Conservation (phyloP, 2,329 filamentous ascomycete species). For the Colletotrichum sp. region DNA sequence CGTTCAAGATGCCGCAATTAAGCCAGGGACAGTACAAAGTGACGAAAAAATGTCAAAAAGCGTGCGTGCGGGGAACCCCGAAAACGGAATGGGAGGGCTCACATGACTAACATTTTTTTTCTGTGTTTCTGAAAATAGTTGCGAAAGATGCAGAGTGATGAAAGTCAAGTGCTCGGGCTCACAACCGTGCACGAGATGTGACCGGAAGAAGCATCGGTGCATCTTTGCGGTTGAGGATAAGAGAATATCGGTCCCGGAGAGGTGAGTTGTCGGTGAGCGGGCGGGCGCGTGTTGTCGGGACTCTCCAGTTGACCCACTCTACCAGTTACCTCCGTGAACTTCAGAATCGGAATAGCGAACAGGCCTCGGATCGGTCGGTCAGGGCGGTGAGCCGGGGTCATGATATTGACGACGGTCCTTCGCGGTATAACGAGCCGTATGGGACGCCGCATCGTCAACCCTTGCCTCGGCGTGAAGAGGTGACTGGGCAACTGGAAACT, state of each 20-base stretch:
- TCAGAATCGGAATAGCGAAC: conserved; percentile 14
- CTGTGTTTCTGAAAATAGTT: background rate
- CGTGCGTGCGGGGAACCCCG: conserved; percentile 9
- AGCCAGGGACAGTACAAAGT: conserved; percentile 22
- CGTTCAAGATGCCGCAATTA: conserved; percentile 13
- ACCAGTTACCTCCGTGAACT: conserved; percentile 20
- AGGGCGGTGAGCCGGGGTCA: background rate
- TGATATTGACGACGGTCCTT: background rate
- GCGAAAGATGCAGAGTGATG: conserved; percentile 26
- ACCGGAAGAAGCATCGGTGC: conserved; percentile 23
- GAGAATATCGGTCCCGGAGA: conserved; percentile 25
- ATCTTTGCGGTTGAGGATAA: conserved; percentile 24
- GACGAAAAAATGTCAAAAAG: conserved; percentile 23
- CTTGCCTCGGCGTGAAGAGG: background rate
- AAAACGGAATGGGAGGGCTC: background rate
- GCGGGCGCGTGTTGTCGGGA: background rate
- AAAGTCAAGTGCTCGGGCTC: conserved; percentile 27
- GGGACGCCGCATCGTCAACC: background rate
- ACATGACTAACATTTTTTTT: background rate
- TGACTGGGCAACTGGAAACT: background rate
- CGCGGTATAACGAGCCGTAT: background rate
- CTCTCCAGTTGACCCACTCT: background rate
- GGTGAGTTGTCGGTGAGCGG: conserved; percentile 17
- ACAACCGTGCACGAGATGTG: conserved; percentile 26
- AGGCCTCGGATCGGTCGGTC: background rate